Evolutionary conservation across 2,329 filamentous ascomycete genomes (phyloP), one percentile per base, ranked within the genome.

Genomic region (Cladophialophora yegresii): DNA sequence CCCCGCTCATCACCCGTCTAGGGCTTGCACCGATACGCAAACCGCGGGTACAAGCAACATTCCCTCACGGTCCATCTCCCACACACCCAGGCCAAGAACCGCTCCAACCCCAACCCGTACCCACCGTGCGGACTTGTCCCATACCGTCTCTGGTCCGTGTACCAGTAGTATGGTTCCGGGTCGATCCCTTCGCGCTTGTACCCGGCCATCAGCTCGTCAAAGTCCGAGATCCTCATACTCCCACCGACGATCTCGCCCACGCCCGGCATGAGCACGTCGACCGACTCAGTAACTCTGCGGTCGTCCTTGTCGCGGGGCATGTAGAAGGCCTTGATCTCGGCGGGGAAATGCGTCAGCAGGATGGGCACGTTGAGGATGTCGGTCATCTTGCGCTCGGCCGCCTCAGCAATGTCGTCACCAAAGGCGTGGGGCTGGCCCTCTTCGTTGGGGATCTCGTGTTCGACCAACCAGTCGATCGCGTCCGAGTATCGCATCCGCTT

Each of bases 251-350:
- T 96, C 83, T 98, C 95, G 65, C 95, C 95, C 28, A 99, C 95
- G 71, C 92, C 92, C 10, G 95, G 95, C 92, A 99, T 89, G 67
- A 89, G 76, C 65, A 85, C 85, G 70, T 99, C 95, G 13, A 98
- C 93, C 67, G 87, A 92, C 83, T 99, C 93, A 0, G 95, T 99
- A 30, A 97, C 92, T 28, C 93, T 86, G 32, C 79, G 81, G 75
- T 99, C 95, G 32, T 84, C 79, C 50, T 84, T 82, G 72, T 93
- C 95, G 79, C 89, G 93, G 80, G 93, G 89, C 95, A 99, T 99
- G 85, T 99, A 99, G 78, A 99, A 99, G 1, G 95, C 90, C 84
- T 99, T 99, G 84, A 99, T 96, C 81, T 93, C 92, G 65, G 88
- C 88, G 22, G 95, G 95, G 86, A 99, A 99, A 80, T 98, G 93